Percentiles rank a stretch among this genome's conserved stretches.
Conservation (phyloP, 768 basidiomycete genomes). For the Tricholoma terreum region DNA sequence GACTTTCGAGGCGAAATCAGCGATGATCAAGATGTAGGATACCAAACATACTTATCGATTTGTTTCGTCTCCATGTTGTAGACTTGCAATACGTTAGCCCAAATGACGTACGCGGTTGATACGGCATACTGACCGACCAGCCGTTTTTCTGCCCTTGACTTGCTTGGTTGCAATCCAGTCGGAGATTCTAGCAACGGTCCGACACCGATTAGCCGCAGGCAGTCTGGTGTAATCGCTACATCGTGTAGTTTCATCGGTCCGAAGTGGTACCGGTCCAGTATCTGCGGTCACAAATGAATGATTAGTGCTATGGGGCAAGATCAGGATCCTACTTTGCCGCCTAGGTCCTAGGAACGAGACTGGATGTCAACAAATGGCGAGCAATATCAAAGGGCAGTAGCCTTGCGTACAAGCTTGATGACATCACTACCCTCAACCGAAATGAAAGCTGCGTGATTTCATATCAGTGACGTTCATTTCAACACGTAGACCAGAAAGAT, state of each 20-base stretch:
- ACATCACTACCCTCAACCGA: constrained; percentile 67
- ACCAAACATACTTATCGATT: constrained; percentile 56
- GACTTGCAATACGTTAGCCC: constrained; percentile 34
- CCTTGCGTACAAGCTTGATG: constrained; percentile 49
- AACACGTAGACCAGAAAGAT: not conserved
- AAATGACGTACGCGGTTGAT: not conserved
- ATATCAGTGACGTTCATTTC: not conserved
- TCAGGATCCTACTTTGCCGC: constrained; percentile 43
- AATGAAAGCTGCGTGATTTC: constrained; percentile 50
- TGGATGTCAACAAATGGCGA: constrained; percentile 8
- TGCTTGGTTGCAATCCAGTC: constrained; percentile 63
- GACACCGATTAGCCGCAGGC: constrained; percentile 60
- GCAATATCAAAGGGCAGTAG: not conserved
- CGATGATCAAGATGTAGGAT: not conserved
- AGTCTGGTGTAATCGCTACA: constrained; percentile 67
- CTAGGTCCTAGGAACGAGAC: constrained; percentile 43
- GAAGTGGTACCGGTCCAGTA: constrained; percentile 57
- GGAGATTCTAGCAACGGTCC: constrained; percentile 65
- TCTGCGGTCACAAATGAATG: constrained; percentile 25
- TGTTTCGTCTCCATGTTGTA: constrained; percentile 64
- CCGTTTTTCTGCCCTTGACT: constrained; percentile 69
- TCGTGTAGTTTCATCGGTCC: constrained; percentile 64
- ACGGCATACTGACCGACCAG: constrained; percentile 51
- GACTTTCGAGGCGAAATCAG: constrained; percentile 35
- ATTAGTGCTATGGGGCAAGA: not conserved